These are phyloP conservation scores for Eruca vesicaria DNA, from an alignment of 441 rosid genomes.

Conservation along the genomic window DNA sequence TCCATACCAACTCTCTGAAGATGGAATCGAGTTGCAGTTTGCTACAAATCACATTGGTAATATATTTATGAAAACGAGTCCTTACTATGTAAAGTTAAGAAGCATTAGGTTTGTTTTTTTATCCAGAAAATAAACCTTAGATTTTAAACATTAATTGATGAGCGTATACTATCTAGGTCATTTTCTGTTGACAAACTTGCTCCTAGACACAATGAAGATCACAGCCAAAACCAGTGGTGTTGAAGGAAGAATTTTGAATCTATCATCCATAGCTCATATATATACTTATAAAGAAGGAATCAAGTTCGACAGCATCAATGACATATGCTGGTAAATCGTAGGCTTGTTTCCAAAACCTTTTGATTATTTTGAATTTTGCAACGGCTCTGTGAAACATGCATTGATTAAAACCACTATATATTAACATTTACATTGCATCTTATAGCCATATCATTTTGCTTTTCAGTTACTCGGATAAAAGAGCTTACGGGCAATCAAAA, in stretches of 20 bases:
- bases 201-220: slow-evolving; percentile 73
- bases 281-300: slow-evolving; percentile 67
- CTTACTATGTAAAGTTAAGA: not conserved
- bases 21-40: slow-evolving; percentile 75
- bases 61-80: not conserved
- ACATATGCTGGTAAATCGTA: slow-evolving; percentile 41
- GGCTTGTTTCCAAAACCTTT: not conserved
- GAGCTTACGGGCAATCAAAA: slow-evolving; percentile 96
- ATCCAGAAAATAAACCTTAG: not conserved
- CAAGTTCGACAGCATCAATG: slow-evolving; percentile 57
- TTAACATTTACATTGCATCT: slow-evolving; percentile 7
- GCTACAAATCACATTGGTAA: slow-evolving; percentile 83
- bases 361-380: not conserved
- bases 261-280: slow-evolving; percentile 83
- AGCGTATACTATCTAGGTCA: slow-evolving; percentile 53
- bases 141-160: not conserved
- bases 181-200: slow-evolving; percentile 80
- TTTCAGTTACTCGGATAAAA: slow-evolving; percentile 75
- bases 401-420: not conserved
- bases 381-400: not conserved
- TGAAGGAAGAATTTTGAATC: slow-evolving; percentile 83
- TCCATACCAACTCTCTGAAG: slow-evolving; percentile 75
- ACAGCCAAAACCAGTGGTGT: slow-evolving; percentile 62
- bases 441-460: not conserved
- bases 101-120: not conserved